Percentiles rank a stretch among this genome's conserved stretches.
phyloP scores from a whole-genome alignment of 164 flowering plant genomes.

The Akebia trifoliata region DNA sequence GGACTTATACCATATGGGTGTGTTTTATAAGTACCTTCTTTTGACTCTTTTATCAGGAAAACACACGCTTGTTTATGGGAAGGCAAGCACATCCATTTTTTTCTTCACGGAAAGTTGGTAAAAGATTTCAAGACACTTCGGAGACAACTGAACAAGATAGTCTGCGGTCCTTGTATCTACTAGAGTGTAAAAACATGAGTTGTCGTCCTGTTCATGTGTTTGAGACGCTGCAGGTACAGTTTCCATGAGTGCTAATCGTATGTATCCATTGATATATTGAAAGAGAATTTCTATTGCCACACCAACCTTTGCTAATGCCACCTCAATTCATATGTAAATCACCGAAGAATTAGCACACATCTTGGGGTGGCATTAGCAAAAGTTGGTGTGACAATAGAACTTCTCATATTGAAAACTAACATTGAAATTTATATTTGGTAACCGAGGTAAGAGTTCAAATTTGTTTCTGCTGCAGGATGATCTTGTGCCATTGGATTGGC shows the following conservation, averaged over 20 bases:
- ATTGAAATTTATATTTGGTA: neutral
- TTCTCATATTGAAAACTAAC: neutral
- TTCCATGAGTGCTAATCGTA: neutral
- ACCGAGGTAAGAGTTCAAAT: neutral
- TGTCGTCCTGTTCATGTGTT: conserved; percentile 71
- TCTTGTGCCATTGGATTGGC: conserved; percentile 54
- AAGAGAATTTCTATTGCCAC: no score
- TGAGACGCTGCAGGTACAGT: conserved; percentile 54
- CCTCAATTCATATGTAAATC: no score
- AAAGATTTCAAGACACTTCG: conserved; percentile 31
- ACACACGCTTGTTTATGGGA: conserved; percentile 68
- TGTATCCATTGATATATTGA: no score
- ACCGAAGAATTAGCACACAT: no score
- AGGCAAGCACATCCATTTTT: conserved; percentile 88
- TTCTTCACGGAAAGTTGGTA: conserved; percentile 48
- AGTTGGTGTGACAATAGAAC: no score
- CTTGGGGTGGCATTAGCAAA: no score
- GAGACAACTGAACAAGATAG: conserved; percentile 28
- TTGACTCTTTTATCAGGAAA: conserved; percentile 50
- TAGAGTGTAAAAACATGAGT: conserved; percentile 22
- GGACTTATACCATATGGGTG: neutral
- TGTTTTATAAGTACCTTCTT: neutral
- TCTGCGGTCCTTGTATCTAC: conserved; percentile 18
- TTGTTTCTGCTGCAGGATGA: conserved; percentile 44
- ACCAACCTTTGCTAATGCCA: no score